Evolutionary conservation across 1,139 yeast species (phyloP), one percentile per base, ranked within the genome.

Genomic region (Wickerhamomyces sp.): DNA sequence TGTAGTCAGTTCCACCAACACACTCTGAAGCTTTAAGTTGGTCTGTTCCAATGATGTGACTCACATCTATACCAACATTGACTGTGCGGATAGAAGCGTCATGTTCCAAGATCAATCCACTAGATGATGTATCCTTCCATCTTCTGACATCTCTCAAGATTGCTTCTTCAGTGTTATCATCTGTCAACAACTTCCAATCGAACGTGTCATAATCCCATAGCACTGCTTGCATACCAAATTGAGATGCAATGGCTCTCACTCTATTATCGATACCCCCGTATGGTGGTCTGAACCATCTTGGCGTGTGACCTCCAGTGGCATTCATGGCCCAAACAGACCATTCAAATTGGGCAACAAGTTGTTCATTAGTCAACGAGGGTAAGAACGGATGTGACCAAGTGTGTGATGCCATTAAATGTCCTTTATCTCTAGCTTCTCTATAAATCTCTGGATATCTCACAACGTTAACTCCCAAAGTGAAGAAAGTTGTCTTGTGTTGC

Each of bases 311-410:
- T 0, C 87, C 84, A 0, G 97, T 88, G 3, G 96, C 96, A 61
- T 91, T 88, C 93, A 88, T 86, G 6, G 96, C 96, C 97, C 97
- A 89, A 25, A 88, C 78, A 2, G 94, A 82, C 98, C 97, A 89
- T 60, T 89, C 81, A 31, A 89, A 63, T 57, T 89, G 96, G 0
- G 96, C 95, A 40, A 84, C 78, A 16, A 89, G 75, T 43, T 86
- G 74, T 57, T 86, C 91, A 55, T 87, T 87, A 14, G 76, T 59
- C 39, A 89, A 65, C 2, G 78, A 62, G 1, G 97, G 96, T 42
- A 89, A 67, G 49, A 81, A 85, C 39, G 79, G 78, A 61, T 89
- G 97, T 5, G 91, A 78, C 96, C 96, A 89, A 1, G 96, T 87
- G 57, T 89, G 98, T 0, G 89, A 73, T 1, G 86, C 97, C 55